Evolutionary conservation across 345 rosid species (phyloP), one percentile per base, ranked within the genome.

Genomic region (Syzygium jambos): DNA sequence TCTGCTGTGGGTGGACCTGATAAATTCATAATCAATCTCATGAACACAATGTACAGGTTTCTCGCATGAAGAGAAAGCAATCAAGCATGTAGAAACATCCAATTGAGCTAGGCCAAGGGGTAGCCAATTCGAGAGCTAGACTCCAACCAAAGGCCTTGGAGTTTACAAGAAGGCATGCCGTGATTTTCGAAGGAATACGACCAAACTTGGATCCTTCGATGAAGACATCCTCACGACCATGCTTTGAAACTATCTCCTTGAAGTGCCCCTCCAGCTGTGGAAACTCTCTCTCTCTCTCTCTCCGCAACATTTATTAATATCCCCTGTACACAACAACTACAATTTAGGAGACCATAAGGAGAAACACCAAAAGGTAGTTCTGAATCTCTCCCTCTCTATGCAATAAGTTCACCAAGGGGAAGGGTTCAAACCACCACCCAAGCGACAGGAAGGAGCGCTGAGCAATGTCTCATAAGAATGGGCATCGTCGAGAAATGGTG

Each of bases 211-310:
- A 91, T 86, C 78, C 78, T 88, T 57, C 94, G 87, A 92, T 55
- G 88, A 89, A 80, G 89, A 88, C 90, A 92, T 34, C 78, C 83
- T 30, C 57, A 21, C 34, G 25, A 2, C 11, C 86, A 29, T 21
- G 80, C 94, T 85, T 91, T 57, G 92, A 85, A 86, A 87, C 87
- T 43, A 87, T 73, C 92, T 88, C 92, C 90, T 57, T 65, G 43
- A 65, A 56, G 84, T 23, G 82, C 41, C 87, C 56, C 88, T 86
- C 90, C 91, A 88, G 92, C 92, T 92, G 90, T 89, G 57, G 34
- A 46, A 80, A 1, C 38, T 29, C 61, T 25, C 38, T 30, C 34
- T 41, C 13, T 46, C 21, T 38, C 56, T 34, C 61, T 84, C 52
- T 68, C 65, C 5, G 11, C 73, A 61, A 38, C 11, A 73, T 73